Conservation (phyloP, 1,284 basidiomycete genomes). For the Heterobasidion occidentale region DNA sequence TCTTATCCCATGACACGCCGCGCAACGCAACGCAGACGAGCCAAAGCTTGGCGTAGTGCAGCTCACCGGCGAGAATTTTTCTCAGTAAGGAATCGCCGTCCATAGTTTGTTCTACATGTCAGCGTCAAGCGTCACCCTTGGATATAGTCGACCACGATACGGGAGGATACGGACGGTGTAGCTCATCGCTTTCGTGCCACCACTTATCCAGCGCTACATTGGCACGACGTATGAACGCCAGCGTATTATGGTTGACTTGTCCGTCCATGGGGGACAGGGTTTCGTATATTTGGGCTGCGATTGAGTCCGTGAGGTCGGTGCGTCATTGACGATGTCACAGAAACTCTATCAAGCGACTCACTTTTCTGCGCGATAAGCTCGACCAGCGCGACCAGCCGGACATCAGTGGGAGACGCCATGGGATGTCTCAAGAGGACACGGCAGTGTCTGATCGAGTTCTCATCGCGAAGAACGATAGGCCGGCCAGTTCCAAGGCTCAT, state of each 20-base stretch:
- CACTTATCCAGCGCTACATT: conserved; percentile 82
- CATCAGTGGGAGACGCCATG: conserved; percentile 84
- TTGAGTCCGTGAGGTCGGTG: background rate
- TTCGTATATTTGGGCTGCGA: conserved; percentile 80
- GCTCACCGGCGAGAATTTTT: conserved; percentile 80
- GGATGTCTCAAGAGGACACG: conserved; percentile 75
- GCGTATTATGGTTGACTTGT: conserved; percentile 77
- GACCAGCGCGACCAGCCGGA: conserved; percentile 78
- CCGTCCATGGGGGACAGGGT: conserved; percentile 82
- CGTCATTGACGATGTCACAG: background rate
- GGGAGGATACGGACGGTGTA: conserved; percentile 51
- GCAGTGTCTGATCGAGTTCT: conserved; percentile 80
- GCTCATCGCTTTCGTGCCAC: conserved; percentile 80
- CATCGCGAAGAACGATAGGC: conserved; percentile 83
- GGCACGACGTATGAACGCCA: conserved; percentile 80
- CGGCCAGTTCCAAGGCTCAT: conserved; percentile 88
- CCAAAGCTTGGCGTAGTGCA: conserved; percentile 91
- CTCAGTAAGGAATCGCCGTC: conserved; percentile 79
- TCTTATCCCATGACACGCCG: conserved; percentile 90
- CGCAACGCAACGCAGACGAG: conserved; percentile 87
- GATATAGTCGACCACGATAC: background rate
- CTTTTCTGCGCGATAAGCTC: conserved; percentile 91
- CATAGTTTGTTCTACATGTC: conserved; percentile 56
- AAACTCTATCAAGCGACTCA: conserved; percentile 23
- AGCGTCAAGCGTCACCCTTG: conserved; percentile 2